Base-by-base conservation (phyloP, 495 filamentous ascomycete species). In the Pseudotulostoma volvatum region DNA sequence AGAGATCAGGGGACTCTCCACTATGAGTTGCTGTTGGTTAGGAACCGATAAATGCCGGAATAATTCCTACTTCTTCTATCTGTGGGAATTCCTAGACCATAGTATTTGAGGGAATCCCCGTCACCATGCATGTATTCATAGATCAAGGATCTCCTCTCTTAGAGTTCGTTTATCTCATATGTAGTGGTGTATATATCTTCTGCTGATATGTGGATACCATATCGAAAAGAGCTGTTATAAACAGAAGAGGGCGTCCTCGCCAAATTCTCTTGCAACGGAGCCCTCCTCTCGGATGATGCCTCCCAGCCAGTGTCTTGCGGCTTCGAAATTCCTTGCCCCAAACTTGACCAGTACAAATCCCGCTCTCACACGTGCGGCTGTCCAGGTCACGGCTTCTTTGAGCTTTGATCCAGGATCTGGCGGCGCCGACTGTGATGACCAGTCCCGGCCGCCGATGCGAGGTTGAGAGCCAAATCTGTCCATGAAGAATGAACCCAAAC, bases 281-380 rank as follows among this genome's bases (percentile, higher is more conserved):
- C 71, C 74, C 45, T 79, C 73, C 35, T 70, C 59, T 17, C 53
- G 57, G 21, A 83, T 48, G 45, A 81, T 59, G 3, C 51, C 54
- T 13, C 63, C 64, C 34, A 82, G 49, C 74, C 79, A 83, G 31
- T 59, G 52, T 44, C 67, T 69, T 25, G 71, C 76, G 1, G 73
- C 68, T 40, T 81, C 74, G 23, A 79, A 66, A 33, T 69, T 68
- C 43, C 50, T 56, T 1, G 76, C 77, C 3, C 70, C 71, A 52
- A 95, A 90, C 60, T 95, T 97, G 17, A 95, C 78, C 15, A 95
- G 66, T 7, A 87, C 76, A 46, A 84, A 93, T 1, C 84, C 84
- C 7, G 58, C 63, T 5, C 87, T 70, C 18, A 93, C 74, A 23
- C 68, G 70, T 16, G 86, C 80, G 11, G 83, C 86, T 15, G 85